Base-by-base conservation (phyloP, 208 protist genomes). In the Leishmania aethiopica region DNA sequence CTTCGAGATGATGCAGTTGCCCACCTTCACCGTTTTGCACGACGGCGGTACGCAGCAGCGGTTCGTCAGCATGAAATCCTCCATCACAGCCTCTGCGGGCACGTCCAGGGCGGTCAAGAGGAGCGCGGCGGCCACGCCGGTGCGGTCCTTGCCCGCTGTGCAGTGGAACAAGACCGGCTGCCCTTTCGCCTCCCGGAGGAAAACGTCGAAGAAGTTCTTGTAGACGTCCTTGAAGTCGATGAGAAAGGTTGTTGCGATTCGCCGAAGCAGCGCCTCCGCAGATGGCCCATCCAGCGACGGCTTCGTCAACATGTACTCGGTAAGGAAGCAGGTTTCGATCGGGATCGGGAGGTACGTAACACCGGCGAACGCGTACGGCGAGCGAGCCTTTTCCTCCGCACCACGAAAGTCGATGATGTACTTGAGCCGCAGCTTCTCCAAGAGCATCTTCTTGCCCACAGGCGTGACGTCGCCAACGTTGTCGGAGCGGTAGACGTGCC, bases 141-240 rank as follows among this genome's bases (percentile, higher is more conserved):
- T 91, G 32, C 90, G 81, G 75, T 93, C 90, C 66, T 91, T 93
- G 7, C 90, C 88, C 0, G 86, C 88, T 0, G 85, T 91, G 75
- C 90, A 93, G 80, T 91, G 90, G 35, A 93, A 89, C 5, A 91
- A 72, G 22, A 82, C 74, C 5, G 86, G 77, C 70, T 72, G 28
- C 25, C 86, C 86, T 64, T 86, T 86, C 4, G 80, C 85, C 19
- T 82, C 66, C 11, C 40, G 57, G 51, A 92, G 64, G 8, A 90
- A 64, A 1, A 84, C 22, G 6, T 80, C 25, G 71, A 92, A 90
- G 71, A 92, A 89, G 13, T 17, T 22, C 57, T 37, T 76, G 76
- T 85, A 88, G 75, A 78, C 67, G 57, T 70, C 37, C 40, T 85
- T 88, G 80, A 83, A 88, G 71, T 89, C 86, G 6, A 85, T 66